phyloP scores from a whole-genome alignment of 2,329 filamentous ascomycete species.

The Cercospora janseana region DNA sequence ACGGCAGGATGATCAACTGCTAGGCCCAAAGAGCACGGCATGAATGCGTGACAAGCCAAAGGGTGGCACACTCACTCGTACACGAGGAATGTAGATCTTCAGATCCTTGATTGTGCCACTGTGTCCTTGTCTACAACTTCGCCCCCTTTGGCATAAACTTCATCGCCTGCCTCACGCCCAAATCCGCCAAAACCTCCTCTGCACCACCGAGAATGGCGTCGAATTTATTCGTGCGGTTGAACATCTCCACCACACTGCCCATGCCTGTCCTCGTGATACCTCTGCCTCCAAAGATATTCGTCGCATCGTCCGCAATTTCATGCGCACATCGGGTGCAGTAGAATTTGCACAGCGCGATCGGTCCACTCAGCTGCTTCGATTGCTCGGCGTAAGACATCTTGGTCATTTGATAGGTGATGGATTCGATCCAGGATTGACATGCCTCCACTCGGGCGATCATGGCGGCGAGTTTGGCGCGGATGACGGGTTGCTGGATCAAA shows the following conservation, averaged over 20 bases:
- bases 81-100: no score
- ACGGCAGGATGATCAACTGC: no score
- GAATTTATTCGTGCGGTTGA: conserved; percentile 79
- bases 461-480: conserved; percentile 59
- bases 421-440: conserved; percentile 83
- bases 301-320: conserved; percentile 78
- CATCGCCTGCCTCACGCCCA: conserved; percentile 81
- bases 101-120: no score
- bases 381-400: conserved; percentile 79
- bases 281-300: conserved; percentile 82
- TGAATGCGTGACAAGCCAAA: no score
- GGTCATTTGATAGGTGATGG: conserved; percentile 83
- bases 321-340: conserved; percentile 73
- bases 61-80: no score
- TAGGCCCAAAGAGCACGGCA: no score
- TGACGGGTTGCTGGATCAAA: conserved; percentile 64
- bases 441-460: conserved; percentile 81
- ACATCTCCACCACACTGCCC: conserved; percentile 79
- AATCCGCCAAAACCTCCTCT: conserved; percentile 77
- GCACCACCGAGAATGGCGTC: conserved; percentile 67
- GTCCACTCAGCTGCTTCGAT: conserved; percentile 70
- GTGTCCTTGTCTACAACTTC: conserved; percentile 21
- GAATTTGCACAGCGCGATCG: conserved; percentile 80
- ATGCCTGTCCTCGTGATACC: conserved; percentile 79
- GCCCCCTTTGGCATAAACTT: conserved; percentile 64